Conservation (phyloP, 306 rosid genomes). For the Quercus engelmannii region DNA sequence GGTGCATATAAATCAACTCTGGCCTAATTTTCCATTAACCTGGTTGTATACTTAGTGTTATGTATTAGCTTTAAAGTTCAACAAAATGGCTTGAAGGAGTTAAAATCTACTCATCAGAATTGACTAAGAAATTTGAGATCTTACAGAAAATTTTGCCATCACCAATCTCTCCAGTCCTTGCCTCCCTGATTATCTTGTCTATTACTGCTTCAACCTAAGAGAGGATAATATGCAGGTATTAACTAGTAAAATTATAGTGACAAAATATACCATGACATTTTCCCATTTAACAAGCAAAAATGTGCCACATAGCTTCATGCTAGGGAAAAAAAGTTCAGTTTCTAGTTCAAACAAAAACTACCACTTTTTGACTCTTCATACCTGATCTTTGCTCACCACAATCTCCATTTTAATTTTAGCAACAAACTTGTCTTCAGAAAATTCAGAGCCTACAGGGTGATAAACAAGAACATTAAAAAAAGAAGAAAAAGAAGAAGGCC, state of each 20-base stretch:
- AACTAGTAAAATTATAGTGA: not conserved
- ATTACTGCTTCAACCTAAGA: constrained; percentile 75
- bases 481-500: not conserved
- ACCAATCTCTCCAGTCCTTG: constrained; percentile 91
- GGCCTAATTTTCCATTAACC: not conserved
- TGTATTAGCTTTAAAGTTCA: not conserved
- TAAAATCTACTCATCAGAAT: not conserved
- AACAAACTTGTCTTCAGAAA: constrained; percentile 76
- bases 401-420: constrained; percentile 96
- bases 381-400: constrained; percentile 82
- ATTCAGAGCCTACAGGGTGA: constrained; percentile 65
- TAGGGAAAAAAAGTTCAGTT: not conserved
- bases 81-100: not conserved
- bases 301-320: not conserved
- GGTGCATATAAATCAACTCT: not conserved
- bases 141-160: constrained; percentile 93
- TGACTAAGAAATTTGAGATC: constrained; percentile 24
- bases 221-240: not conserved
- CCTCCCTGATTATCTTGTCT: constrained; percentile 65
- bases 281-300: not conserved
- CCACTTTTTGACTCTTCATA: constrained; percentile 25
- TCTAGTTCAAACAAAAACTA: not conserved
- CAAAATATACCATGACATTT: not conserved
- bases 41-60: not conserved
- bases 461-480: not conserved